Percentiles rank a stretch among this genome's conserved stretches.
phyloP scores from a whole-genome alignment of 2,329 filamentous ascomycete genomes.

The Aureobasidium pullulans region DNA sequence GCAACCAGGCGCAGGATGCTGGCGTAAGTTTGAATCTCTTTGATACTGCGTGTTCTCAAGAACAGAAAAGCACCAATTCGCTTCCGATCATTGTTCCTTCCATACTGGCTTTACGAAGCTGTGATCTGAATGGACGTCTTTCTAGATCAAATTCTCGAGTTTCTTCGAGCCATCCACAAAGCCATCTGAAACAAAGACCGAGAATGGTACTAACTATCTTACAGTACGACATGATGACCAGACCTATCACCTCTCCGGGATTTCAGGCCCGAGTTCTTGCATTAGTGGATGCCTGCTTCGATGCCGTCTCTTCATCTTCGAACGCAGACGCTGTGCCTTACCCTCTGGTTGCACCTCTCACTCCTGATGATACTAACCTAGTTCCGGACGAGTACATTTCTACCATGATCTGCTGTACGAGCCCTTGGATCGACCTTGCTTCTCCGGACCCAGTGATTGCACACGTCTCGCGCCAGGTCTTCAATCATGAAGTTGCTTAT shows the following conservation, averaged over 20 bases:
- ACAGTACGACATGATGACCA: slow-evolving; percentile 73
- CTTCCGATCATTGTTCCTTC: too few species aligned
- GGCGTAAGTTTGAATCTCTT: slow-evolving; percentile 54
- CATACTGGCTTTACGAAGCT: too few species aligned
- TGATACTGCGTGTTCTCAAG: too few species aligned
- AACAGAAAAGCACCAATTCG: too few species aligned
- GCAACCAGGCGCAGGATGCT: slow-evolving; percentile 52
- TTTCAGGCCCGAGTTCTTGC: slow-evolving; percentile 63
- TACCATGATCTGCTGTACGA: slow-evolving; percentile 71
- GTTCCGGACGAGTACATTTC: slow-evolving; percentile 61
- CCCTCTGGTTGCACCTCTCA: slow-evolving; percentile 55
- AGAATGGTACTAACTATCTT: background rate
- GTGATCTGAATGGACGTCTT: too few species aligned
- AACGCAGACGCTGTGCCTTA: slow-evolving; percentile 32
- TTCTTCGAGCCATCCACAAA: too few species aligned
- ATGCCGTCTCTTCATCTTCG: slow-evolving; percentile 29
- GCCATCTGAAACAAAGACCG: too few species aligned
- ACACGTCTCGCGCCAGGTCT: slow-evolving; percentile 78
- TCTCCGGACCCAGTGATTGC: slow-evolving; percentile 76
- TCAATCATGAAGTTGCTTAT: slow-evolving; percentile 87
- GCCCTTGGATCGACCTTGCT: slow-evolving; percentile 85
- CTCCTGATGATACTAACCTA: slow-evolving; percentile 69
- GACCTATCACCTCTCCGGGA: slow-evolving; percentile 65
- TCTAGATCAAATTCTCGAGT: too few species aligned
- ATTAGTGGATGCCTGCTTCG: slow-evolving; percentile 51